phyloP scores from a whole-genome alignment of 352 stramenopile genomes.

The Globisporangium paroecandrum region DNA sequence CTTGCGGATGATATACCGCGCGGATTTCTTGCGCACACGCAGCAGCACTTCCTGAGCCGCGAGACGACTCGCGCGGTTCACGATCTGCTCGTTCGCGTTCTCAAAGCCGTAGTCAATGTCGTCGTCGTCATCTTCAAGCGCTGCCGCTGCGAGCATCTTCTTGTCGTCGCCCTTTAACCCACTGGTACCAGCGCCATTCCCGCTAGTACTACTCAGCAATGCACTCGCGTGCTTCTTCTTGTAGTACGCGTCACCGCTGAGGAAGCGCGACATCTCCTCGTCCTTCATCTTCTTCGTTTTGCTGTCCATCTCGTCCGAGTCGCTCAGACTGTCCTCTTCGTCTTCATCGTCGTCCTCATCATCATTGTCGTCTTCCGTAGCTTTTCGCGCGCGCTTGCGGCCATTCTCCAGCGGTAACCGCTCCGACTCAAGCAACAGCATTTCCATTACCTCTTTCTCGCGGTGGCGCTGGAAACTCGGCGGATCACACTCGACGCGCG shows the following conservation, averaged over 20 bases:
- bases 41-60: conserved; percentile 67
- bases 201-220: conserved; percentile 26
- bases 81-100: conserved; percentile 77
- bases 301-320: conserved; percentile 31
- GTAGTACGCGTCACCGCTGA: conserved; percentile 60
- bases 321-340: conserved; percentile 29
- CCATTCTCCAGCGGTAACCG: conserved; percentile 53
- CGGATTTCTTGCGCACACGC: conserved; percentile 67
- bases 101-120: conserved; percentile 85
- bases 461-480: conserved; percentile 86
- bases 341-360: conserved; percentile 26
- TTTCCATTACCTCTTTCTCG: conserved; percentile 89
- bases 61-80: conserved; percentile 70
- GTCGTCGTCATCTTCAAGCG: conserved; percentile 44
- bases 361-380: conserved; percentile 9
- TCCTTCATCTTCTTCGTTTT: conserved; percentile 60
- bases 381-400: conserved; percentile 28
- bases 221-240: conserved; percentile 55
- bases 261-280: conserved; percentile 73
- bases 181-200: conserved; percentile 14
- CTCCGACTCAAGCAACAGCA: conserved; percentile 82
- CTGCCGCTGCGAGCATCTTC: conserved; percentile 11
- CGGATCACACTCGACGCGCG: conserved; percentile 83
- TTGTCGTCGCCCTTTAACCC: conserved; percentile 14
- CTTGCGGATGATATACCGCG: conserved; percentile 76